Percentiles rank a stretch among this genome's conserved stretches.
phyloP scores from a whole-genome alignment of 2,329 filamentous ascomycete genomes.

The Trichophyton rubrum region DNA sequence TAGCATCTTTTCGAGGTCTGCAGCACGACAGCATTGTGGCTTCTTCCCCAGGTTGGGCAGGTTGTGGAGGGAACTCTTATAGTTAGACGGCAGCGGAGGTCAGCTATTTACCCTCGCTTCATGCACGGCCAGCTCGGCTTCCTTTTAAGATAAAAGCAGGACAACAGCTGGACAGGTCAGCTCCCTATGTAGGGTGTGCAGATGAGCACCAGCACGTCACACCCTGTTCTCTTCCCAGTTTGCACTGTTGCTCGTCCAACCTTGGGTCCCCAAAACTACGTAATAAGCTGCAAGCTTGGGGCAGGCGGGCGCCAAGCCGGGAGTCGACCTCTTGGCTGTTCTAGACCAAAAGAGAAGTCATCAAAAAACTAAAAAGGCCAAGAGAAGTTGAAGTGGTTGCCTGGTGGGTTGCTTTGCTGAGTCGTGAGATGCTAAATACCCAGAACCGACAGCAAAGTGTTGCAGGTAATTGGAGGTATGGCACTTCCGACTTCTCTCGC shows the following conservation, averaged over 20 bases:
- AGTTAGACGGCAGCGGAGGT: neutral
- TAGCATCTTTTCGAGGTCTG: conserved; percentile 39
- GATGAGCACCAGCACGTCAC: neutral
- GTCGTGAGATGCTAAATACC: neutral
- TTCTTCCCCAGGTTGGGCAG: neutral
- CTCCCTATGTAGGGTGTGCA: neutral
- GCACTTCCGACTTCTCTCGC: neutral
- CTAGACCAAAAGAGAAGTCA: neutral
- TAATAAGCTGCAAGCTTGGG: neutral
- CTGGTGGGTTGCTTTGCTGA: neutral
- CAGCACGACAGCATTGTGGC: conserved; percentile 51
- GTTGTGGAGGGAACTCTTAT: neutral
- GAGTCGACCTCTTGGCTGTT: neutral
- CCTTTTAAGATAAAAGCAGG: neutral
- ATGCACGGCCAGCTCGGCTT: neutral
- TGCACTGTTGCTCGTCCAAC: neutral
- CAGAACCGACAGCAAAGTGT: neutral
- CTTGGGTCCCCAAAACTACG: neutral
- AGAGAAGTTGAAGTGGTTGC: neutral
- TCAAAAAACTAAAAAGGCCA: neutral
- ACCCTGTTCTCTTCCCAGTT: neutral
- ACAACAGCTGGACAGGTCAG: neutral
- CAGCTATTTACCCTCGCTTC: neutral
- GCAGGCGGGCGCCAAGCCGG: neutral
- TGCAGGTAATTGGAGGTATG: neutral